Conservation (phyloP, 2,329 filamentous ascomycete species). For the Aspergillus fischeri region DNA sequence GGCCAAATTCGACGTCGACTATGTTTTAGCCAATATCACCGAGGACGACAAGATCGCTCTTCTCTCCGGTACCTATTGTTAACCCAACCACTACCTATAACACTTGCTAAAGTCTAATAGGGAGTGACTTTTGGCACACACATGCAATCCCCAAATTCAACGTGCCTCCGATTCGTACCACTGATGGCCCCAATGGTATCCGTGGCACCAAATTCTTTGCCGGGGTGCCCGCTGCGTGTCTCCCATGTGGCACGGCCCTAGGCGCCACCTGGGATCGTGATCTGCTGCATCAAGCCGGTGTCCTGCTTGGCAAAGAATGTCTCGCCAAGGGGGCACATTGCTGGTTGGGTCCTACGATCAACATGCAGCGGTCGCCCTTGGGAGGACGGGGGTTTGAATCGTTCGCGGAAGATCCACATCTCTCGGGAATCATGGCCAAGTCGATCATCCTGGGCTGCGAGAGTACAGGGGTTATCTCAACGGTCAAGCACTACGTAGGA, state of each 20-base stretch:
- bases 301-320: constrained; percentile 63
- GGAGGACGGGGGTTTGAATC: constrained; percentile 27
- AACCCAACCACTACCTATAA: background rate
- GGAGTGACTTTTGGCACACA: constrained; percentile 68
- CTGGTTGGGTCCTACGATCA: constrained; percentile 60
- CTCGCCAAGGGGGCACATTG: constrained; percentile 57
- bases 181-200: constrained; percentile 67
- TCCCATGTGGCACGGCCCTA: constrained; percentile 57
- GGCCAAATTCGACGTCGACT: constrained; percentile 15
- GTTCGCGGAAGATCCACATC: constrained; percentile 24
- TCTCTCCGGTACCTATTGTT: constrained; percentile 12
- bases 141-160: constrained; percentile 56
- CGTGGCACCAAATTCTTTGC: constrained; percentile 66
- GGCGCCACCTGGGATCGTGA: constrained; percentile 56
- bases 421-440: constrained; percentile 18
- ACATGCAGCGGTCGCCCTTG: constrained; percentile 55
- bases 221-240: constrained; percentile 56
- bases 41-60: constrained; percentile 20
- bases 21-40: constrained; percentile 15
- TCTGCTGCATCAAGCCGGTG: constrained; percentile 55
- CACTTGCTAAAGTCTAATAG: constrained; percentile 28
- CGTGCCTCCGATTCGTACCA: constrained; percentile 61
- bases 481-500: constrained; percentile 58
- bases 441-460: constrained; percentile 60
- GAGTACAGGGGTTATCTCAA: constrained; percentile 64